These are phyloP conservation scores for Endoconidiophora polonica DNA, from an alignment of 2,329 filamentous ascomycete species.

Conservation along the genomic window DNA sequence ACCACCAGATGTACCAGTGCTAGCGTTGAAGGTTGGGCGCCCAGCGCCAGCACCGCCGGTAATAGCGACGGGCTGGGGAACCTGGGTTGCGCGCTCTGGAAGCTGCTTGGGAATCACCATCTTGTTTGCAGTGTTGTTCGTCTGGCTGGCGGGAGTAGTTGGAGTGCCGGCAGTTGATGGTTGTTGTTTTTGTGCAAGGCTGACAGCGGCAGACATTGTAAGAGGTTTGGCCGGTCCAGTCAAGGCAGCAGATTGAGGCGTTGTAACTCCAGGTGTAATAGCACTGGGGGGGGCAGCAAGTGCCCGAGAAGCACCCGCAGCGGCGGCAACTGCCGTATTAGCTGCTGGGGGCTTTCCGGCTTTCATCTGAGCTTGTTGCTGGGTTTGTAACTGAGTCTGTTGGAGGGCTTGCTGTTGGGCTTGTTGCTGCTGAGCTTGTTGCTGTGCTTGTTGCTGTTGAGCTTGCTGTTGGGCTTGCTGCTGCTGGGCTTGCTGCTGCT, in stretches of 20 bases:
- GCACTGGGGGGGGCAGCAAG: constrained; percentile 33
- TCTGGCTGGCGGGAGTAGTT: constrained; percentile 22
- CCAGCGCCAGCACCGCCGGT: constrained; percentile 41
- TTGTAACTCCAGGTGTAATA: constrained; percentile 29
- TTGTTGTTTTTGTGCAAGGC: constrained; percentile 22
- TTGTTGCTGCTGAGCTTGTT: constrained; percentile 18
- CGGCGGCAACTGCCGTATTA: constrained; percentile 28
- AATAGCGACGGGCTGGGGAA: constrained; percentile 58
- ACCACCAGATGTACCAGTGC: constrained; percentile 59
- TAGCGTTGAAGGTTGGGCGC: constrained; percentile 72
- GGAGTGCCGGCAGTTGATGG: constrained; percentile 16
- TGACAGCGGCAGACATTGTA: constrained; percentile 33
- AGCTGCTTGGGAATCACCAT: constrained; percentile 74
- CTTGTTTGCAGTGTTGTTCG: constrained; percentile 35
- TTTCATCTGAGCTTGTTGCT: constrained; percentile 16
- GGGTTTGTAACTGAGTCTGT: constrained; percentile 15
- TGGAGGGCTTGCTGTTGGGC: constrained; percentile 18
- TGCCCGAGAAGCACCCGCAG: constrained; percentile 23
- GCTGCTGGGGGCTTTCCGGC: constrained; percentile 27
- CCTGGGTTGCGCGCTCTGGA: constrained; percentile 45
- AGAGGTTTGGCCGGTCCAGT: constrained; percentile 26
- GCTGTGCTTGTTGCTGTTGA: constrained; percentile 14
- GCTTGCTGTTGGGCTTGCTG: constrained; percentile 12
- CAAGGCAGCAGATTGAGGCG: constrained; percentile 29
- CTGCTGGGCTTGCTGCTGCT: constrained; percentile 13